Evolutionary conservation across 805 yeast genomes (phyloP), one percentile per base, ranked within the genome.

Genomic region (Tanozyma kutaoensis): DNA sequence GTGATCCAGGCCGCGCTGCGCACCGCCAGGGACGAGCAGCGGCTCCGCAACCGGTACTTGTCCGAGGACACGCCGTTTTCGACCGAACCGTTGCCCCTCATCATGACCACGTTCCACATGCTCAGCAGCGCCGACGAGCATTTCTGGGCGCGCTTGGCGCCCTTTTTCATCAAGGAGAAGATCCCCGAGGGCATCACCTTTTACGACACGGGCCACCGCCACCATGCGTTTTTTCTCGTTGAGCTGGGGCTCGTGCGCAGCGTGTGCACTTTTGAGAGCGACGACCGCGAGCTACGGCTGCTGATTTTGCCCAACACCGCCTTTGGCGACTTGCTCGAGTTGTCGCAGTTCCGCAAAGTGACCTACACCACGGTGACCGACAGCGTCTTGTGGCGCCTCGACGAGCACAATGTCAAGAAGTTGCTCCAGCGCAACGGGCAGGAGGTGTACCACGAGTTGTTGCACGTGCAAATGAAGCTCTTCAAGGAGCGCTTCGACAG

Each of bases 401-500:
- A 70, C 17, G 47, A 54, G 16, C 54, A 50, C 1, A 51, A 58
- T 7, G 49, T 80, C 33, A 45, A 50, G 2, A 56, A 51, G 24
- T 46, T 84, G 40, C 52, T 60, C 39, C 36, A 49, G 10, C 40
- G 50, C 3, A 48, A 46, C 14, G 72, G 81, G 16, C 45, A 50
- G 4, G 66, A 58, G 18, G 45, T 79, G 8, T 78, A 69, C 37
- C 65, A 69, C 22, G 94, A 85, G 43, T 50, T 85, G 22, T 47
- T 72, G 25, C 55, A 61, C 24, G 68, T 84, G 18, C 69, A 76
- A 17, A 55, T 77, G 35, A 66, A 71, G 25, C 52, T 85, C 28
- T 60, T 72, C 20, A 73, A 76, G 31, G 84, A 72, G 40, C 58
- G 95, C 36, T 76, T 77, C 39, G 81, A 74, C 33, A 69, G 80